Base-by-base conservation (phyloP, 164 flowering plant genomes). In the Stephania yunnanensis region DNA sequence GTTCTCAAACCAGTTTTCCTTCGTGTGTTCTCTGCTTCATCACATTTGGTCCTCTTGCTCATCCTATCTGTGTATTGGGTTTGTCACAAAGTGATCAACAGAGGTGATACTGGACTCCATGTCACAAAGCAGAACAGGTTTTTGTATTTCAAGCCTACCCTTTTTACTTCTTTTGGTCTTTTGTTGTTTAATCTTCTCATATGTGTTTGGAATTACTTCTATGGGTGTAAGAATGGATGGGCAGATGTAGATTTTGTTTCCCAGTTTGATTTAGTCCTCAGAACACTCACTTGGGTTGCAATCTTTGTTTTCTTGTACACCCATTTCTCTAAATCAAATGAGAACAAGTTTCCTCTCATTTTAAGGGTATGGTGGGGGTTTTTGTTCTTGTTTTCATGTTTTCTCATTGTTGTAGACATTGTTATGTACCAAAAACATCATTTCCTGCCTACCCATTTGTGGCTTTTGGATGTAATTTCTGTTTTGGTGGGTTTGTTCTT, bases 311-410 rank as follows among this genome's bases (percentile, higher is more conserved):
- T 77, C 71, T 81, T 89, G 83, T 79, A 80, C 53, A 44, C 52
- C 73, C 78, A 81, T 22, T 73, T 84, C 31, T 64, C 20, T 46
- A 76, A 48, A 73, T 80, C 77, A 3, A 79, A 78, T 30, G 85
- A 77, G 20, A 31, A 25, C 17, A 88, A 81, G 84, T 84, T 84
- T 69, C 88, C 93, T 0, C 5, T 80, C 68, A 63, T 81, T 10
- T 76, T 90, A 73, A 87, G 89, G 73, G 67, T 87, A 45, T 91
- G 90, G 92, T 89, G 88, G 89, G 84, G 80, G 4, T 77, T 84
- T 29, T 87, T 81, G 80, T 71, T 87, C 30, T 61, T 77, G 10
- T 17, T 84, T 6, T 90, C 89, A 52, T 82, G 83, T 81, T 91
- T 77, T 77, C 82, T 78, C 69, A 71, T 90, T 61, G 84, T 83